Conservation (phyloP, 1,139 yeast species). For the Yamadazyma epiphylla region DNA sequence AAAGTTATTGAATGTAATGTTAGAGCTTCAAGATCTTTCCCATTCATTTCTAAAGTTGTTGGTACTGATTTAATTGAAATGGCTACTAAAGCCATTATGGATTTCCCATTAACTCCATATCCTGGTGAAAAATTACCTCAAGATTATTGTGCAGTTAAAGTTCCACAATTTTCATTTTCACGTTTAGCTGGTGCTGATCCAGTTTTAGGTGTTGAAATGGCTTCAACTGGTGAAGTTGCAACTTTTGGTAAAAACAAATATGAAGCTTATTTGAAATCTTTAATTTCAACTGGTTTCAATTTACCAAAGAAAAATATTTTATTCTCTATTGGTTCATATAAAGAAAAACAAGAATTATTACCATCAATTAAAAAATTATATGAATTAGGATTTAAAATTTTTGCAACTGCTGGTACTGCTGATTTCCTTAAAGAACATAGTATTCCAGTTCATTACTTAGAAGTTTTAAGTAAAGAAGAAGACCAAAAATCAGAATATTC, state of each 20-base stretch:
- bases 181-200: conserved; percentile 99
- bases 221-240: conserved; percentile 99
- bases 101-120: conserved; percentile 80
- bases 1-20: conserved; percentile 98
- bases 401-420: conserved; percentile 99
- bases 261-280: conserved; percentile 94
- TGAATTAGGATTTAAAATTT: conserved; percentile 83
- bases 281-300: conserved; percentile 92
- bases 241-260: conserved; percentile 93
- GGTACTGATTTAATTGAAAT: conserved; percentile 96
- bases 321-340: conserved; percentile 94
- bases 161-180: conserved; percentile 97
- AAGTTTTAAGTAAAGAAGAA: conserved; percentile 71
- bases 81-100: conserved; percentile 96
- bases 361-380: conserved; percentile 81
- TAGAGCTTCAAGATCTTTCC: conserved; percentile 98
- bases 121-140: conserved; percentile 87
- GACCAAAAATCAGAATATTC: conserved; percentile 92
- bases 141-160: conserved; percentile 95
- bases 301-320: conserved; percentile 93
- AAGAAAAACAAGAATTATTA: conserved; percentile 89
- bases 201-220: conserved; percentile 98
- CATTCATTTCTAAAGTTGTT: conserved; percentile 95
- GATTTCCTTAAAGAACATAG: conserved; percentile 95
- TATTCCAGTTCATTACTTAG: conserved; percentile 91